phyloP scores from a whole-genome alignment of 192 early-diverging fungal species.

The Powellomyces hirtus region DNA sequence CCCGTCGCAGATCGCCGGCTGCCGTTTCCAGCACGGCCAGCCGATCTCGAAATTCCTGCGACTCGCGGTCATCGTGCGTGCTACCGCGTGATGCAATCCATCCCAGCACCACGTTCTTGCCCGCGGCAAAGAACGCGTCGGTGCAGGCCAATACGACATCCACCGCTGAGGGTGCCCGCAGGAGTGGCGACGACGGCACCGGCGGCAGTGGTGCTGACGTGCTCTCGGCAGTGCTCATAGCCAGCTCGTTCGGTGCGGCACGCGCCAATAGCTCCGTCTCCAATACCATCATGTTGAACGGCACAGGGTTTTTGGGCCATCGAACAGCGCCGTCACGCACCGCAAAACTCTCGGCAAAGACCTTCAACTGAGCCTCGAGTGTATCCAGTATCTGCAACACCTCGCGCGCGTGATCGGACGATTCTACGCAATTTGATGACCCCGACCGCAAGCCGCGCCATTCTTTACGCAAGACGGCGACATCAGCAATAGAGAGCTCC shows the following conservation, averaged over 20 bases:
- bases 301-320: slow-evolving; percentile 27
- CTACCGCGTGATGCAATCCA: slow-evolving; percentile 25
- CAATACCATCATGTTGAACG: slow-evolving; percentile 29
- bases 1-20: not conserved
- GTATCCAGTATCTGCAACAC: slow-evolving; percentile 11
- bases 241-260: slow-evolving; percentile 16
- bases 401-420: slow-evolving; percentile 25
- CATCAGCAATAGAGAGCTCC: slow-evolving; percentile 7
- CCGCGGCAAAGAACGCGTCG: slow-evolving; percentile 4
- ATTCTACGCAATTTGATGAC: not conserved
- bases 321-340: slow-evolving; percentile 4
- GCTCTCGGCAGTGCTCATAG: not conserved
- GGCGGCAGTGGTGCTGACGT: not conserved
- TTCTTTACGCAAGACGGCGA: not conserved
- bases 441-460: slow-evolving; percentile 4
- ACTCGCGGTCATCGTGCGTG: not conserved
- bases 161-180: not conserved
- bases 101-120: not conserved
- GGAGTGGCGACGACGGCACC: not conserved
- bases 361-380: not conserved
- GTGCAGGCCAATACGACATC: not conserved
- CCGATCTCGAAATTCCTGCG: not conserved
- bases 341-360: slow-evolving; percentile 8
- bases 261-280: slow-evolving; percentile 25
- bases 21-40: not conserved